Conservation (phyloP, 2,329 filamentous ascomycete species). For the Penicillium sumatraense region DNA sequence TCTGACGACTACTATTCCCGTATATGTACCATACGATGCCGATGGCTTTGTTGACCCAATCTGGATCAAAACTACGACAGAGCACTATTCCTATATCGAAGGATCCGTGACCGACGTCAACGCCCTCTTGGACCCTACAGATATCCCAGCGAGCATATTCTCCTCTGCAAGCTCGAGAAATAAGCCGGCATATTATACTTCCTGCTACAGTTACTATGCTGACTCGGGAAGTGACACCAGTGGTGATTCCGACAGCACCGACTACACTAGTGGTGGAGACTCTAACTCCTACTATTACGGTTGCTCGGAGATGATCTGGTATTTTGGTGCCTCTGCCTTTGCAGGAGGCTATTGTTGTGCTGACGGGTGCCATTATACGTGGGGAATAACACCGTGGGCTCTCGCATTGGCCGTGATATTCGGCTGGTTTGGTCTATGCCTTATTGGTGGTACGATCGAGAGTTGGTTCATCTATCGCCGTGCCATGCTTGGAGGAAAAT, state of each 20-base stretch:
- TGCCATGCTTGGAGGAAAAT: conserved; percentile 16
- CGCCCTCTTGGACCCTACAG: conserved; percentile 9
- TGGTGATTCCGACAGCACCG: not conserved
- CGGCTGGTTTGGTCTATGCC: conserved; percentile 17
- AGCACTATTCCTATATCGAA: conserved; percentile 11
- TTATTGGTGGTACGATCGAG: conserved; percentile 12
- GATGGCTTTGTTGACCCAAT: conserved; percentile 3
- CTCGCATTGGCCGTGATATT: conserved; percentile 16
- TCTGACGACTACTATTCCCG: conserved; percentile 8
- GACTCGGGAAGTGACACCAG: not conserved
- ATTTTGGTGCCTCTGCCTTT: conserved; percentile 7
- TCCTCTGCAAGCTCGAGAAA: conserved; percentile 8
- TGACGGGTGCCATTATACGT: conserved; percentile 17
- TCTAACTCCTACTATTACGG: not conserved
- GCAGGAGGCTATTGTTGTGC: conserved; percentile 17
- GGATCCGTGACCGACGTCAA: not conserved
- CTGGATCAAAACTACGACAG: conserved; percentile 4
- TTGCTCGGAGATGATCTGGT: conserved; percentile 15
- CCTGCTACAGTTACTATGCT: conserved; percentile 8
- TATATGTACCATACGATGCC: conserved; percentile 10
- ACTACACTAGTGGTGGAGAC: not conserved
- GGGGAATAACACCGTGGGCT: conserved; percentile 10
- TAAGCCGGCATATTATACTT: conserved; percentile 11
- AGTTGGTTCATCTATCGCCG: conserved; percentile 20
- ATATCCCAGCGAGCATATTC: conserved; percentile 10